Conservation (phyloP, 208 protist species). For the Trypanosoma cruzi region DNA sequence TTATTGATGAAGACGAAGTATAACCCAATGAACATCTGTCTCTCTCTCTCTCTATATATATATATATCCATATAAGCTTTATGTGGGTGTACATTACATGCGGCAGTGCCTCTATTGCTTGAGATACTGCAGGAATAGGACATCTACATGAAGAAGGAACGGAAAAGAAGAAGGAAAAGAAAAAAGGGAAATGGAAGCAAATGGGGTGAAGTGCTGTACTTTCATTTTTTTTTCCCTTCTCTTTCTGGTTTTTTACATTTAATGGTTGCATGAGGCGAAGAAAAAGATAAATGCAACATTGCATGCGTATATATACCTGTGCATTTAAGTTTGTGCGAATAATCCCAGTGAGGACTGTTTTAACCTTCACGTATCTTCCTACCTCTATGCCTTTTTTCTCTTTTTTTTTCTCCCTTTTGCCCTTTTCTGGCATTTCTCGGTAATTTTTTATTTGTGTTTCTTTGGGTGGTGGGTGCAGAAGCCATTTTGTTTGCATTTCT, state of each 20-base stretch:
- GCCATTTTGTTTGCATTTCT: too few relatives aligned
- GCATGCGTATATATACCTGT: conserved; percentile 20
- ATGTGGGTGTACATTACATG: background rate
- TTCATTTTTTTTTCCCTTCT: conserved; percentile 1
- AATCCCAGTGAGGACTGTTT: background rate
- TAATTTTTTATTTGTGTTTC: background rate
- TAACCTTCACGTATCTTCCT: background rate
- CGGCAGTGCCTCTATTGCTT: background rate
- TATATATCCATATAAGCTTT: background rate
- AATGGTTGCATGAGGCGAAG: background rate
- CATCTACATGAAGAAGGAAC: background rate
- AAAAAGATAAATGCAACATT: background rate
- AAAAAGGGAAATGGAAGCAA: background rate
- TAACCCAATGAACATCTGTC: background rate
- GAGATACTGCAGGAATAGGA: background rate
- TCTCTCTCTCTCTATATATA: background rate
- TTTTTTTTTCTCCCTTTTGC: conserved; percentile 11
- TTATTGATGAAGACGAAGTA: conserved; percentile 28
- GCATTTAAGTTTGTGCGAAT: conserved; percentile 1
- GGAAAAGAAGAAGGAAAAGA: background rate
- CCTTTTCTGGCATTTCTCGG: background rate
- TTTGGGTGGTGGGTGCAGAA: too few relatives aligned
- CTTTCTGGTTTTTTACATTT: background rate
- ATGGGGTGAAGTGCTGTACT: background rate
- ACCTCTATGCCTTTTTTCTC: conserved; percentile 7